phyloP scores from a whole-genome alignment of 2,329 filamentous ascomycete species.

The Karstenula rhodostoma region DNA sequence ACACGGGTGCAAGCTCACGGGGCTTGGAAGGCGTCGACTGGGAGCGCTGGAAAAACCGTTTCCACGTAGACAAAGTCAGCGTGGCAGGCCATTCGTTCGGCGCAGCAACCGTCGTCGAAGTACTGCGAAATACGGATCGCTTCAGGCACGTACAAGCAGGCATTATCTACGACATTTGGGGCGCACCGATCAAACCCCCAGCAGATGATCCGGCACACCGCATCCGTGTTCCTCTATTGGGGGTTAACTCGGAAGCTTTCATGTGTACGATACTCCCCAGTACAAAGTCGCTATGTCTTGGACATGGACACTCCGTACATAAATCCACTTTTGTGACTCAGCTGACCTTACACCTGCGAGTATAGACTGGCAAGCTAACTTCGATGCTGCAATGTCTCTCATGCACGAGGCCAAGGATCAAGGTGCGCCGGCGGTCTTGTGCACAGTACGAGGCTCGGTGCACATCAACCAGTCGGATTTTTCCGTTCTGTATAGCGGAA shows the following conservation, averaged over 20 bases:
- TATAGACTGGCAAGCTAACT: constrained; percentile 66
- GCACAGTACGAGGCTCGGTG: constrained; percentile 65
- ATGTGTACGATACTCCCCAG: constrained; percentile 57
- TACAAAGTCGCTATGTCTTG: too few species aligned
- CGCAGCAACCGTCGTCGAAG: constrained; percentile 69
- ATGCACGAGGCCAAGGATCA: constrained; percentile 63
- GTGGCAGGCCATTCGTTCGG: constrained; percentile 73
- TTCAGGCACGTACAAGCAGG: constrained; percentile 69
- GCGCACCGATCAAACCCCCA: constrained; percentile 54
- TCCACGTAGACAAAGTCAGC: constrained; percentile 66
- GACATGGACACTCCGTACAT: too few species aligned
- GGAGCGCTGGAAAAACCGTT: constrained; percentile 63
- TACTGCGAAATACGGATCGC: constrained; percentile 62
- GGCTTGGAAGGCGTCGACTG: constrained; percentile 66
- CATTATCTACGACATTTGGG: constrained; percentile 74
- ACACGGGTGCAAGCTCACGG: constrained; percentile 65
- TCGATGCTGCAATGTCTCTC: constrained; percentile 64
- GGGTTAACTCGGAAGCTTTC: constrained; percentile 73
- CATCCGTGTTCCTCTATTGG: constrained; percentile 65
- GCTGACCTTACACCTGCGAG: too few species aligned
- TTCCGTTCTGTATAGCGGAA: constrained; percentile 67
- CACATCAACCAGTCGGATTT: constrained; percentile 74
- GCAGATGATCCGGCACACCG: constrained; percentile 55
- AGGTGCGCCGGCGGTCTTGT: constrained; percentile 55
- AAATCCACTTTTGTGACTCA: too few species aligned